Conservation (phyloP, 2,329 filamentous ascomycete genomes). For the Penicillium sp. region DNA sequence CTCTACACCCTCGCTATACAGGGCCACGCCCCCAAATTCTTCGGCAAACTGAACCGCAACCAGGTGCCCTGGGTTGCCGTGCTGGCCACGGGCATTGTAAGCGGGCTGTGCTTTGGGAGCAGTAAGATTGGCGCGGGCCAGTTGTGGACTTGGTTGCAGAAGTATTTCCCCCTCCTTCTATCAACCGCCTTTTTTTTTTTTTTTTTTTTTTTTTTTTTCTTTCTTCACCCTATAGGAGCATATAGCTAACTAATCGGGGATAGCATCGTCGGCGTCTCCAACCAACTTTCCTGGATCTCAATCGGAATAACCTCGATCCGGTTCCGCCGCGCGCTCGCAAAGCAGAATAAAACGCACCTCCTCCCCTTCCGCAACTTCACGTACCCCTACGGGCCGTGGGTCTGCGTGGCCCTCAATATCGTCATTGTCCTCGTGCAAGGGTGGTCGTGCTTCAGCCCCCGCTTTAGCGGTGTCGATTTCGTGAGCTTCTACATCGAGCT, state of each 20-base stretch:
- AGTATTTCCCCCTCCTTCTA: conserved; percentile 45
- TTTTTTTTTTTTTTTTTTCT: not conserved
- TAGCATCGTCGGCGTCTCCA: conserved; percentile 68
- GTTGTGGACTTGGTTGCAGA: conserved; percentile 70
- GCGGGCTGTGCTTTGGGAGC: conserved; percentile 66
- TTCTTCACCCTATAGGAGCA: conserved; percentile 7
- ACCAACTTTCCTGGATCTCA: conserved; percentile 67
- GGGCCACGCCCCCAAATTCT: conserved; percentile 61
- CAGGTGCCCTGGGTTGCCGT: conserved; percentile 61
- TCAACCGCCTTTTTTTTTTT: not conserved
- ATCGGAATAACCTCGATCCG: conserved; percentile 70
- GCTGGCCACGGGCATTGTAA: conserved; percentile 58
- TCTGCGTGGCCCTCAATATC: conserved; percentile 61
- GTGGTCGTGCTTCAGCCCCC: conserved; percentile 63
- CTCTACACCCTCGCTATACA: conserved; percentile 63
- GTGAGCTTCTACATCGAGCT: conserved; percentile 69
- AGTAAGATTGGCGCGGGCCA: conserved; percentile 69
- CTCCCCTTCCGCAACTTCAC: conserved; percentile 71
- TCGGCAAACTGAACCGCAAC: conserved; percentile 57
- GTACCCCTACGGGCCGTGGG: conserved; percentile 65
- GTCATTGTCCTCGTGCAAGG: conserved; percentile 68
- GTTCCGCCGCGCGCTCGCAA: conserved; percentile 62
- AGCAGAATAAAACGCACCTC: conserved; percentile 64
- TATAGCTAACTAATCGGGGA: not conserved
- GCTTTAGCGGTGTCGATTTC: conserved; percentile 49